Evolutionary conservation across 2,329 filamentous ascomycete genomes (phyloP).

Genomic region (Diplodia intermedia): DNA sequence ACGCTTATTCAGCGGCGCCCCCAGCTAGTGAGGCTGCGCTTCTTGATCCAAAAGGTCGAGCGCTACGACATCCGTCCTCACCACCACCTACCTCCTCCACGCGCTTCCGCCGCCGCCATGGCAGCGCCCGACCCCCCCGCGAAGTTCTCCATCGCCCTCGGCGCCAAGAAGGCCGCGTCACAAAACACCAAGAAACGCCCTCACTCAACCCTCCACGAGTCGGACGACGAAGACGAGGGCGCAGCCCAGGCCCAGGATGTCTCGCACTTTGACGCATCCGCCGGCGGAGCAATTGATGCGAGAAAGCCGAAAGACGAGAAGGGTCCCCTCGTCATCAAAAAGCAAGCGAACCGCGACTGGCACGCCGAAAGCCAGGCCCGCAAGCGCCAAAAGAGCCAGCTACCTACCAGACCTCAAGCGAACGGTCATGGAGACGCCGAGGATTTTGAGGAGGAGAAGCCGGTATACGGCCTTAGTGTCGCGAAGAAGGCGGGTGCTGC

Average conservation of each 20-base stretch:
- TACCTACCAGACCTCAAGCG: conserved; percentile 61
- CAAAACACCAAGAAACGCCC: conserved; percentile 50
- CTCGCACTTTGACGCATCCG: conserved; percentile 61
- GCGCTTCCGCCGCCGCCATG: conserved; percentile 4
- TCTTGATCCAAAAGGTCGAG: conserved; percentile 6
- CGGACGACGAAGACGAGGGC: conserved; percentile 66
- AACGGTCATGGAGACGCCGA: conserved; percentile 44
- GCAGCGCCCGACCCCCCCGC: conserved; percentile 22
- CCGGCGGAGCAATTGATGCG: conserved; percentile 56
- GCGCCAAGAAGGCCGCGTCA: conserved; percentile 32
- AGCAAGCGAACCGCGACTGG: conserved; percentile 68
- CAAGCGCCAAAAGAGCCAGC: conserved; percentile 61
- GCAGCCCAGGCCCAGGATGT: conserved; percentile 54
- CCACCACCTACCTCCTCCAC: not conserved
- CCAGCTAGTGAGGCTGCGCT: conserved; percentile 16
- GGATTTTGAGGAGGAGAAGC: conserved; percentile 53
- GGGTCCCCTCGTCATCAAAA: conserved; percentile 63
- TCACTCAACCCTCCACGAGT: conserved; percentile 51
- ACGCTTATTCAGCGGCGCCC: conserved; percentile 7
- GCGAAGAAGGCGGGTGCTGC: conserved; percentile 45
- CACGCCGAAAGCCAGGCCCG: conserved; percentile 55
- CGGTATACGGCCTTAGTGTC: conserved; percentile 62
- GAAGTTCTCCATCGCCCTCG: conserved; percentile 30
- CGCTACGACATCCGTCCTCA: not conserved
- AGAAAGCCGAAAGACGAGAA: conserved; percentile 45